Percentiles rank a stretch among this genome's conserved stretches.
Evolutionary conservation across 2,329 filamentous ascomycete species (phyloP).

Genomic region (Parastagonospora avenae): DNA sequence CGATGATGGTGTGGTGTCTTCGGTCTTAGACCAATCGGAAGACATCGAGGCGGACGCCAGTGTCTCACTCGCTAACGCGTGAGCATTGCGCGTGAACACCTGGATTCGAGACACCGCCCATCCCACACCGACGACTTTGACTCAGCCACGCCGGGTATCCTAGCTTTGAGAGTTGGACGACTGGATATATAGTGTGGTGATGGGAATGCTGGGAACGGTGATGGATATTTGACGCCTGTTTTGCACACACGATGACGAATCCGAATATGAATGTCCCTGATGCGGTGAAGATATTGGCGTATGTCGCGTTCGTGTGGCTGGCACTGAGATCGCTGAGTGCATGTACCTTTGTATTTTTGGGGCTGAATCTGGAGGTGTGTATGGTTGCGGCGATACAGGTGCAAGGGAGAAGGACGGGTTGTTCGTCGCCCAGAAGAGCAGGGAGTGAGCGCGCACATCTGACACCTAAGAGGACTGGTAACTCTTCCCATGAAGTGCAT

Average conservation of each 20-base stretch:
- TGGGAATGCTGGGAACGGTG: not conserved
- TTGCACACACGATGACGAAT: not conserved
- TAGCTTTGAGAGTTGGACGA: not conserved
- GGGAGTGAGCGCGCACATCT: not conserved
- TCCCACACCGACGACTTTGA: not conserved
- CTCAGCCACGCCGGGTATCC: conserved; percentile 5
- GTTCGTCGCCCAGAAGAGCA: not conserved
- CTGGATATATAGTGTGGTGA: conserved; percentile 1
- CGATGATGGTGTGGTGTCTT: conserved; percentile 7
- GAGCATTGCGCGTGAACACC: conserved; percentile 7
- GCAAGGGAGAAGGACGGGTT: not conserved
- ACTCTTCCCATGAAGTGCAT: not conserved
- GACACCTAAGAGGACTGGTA: not conserved
- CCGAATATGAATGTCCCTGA: not conserved
- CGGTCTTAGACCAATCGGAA: conserved; percentile 3
- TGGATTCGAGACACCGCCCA: not conserved
- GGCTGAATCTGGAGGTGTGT: not conserved
- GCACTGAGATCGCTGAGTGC: not conserved
- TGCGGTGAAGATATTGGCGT: not conserved
- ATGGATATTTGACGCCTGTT: not conserved
- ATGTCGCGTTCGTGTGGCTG: not conserved
- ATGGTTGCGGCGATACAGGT: not conserved
- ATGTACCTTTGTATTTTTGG: not conserved
- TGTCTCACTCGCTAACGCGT: conserved; percentile 2
- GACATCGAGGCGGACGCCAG: not conserved